Base-by-base conservation (phyloP, 2,329 filamentous ascomycete species). In the Hypomyces perniciosus region DNA sequence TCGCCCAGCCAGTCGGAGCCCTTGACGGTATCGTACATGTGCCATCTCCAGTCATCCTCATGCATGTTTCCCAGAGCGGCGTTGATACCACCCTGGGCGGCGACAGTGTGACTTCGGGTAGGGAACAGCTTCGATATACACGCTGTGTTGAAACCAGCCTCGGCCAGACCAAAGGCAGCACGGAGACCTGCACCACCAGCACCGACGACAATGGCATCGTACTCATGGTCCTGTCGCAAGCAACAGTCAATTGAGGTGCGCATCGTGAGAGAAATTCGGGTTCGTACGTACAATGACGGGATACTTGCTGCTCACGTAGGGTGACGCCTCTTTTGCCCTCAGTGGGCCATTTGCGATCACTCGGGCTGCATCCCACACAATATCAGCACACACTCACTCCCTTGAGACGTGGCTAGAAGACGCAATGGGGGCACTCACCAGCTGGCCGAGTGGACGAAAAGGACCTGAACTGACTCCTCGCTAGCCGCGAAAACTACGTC, bases 11-110 rank as follows among this genome's bases (percentile, higher is more conserved):
- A 96, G 78, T 96, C 91, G 59, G 89, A 95, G 59, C 91, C 91
- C 79, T 96, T 96, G 68, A 96, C 91, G 40, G 91, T 96, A 72
- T 96, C 91, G 78, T 96, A 96, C 91, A 96, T 96, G 76, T 96
- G 91, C 91, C 91, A 96, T 78, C 90, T 85, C 91, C 91, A 96
- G 76, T 96, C 90, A 66, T 96, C 91, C 77, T 92, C 83, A 79
- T 96, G 90, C 91, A 96, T 96, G 77, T 95, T 96, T 66, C 88
- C 88, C 51, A 93, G 79, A 46, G 88, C 88, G 51, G 88, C 88
- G 70, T 93, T 93, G 78, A 93, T 92, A 65, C 88, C 88, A 67
- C 88, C 88, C 71, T 86, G 83, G 38, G 83, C 83, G 52, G 88
- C 88, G 62, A 93, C 88, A 7, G 88, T 93, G 72, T 93, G 88